phyloP scores from a whole-genome alignment of 202 grass and related monocot species.

The Musa balbisiana region DNA sequence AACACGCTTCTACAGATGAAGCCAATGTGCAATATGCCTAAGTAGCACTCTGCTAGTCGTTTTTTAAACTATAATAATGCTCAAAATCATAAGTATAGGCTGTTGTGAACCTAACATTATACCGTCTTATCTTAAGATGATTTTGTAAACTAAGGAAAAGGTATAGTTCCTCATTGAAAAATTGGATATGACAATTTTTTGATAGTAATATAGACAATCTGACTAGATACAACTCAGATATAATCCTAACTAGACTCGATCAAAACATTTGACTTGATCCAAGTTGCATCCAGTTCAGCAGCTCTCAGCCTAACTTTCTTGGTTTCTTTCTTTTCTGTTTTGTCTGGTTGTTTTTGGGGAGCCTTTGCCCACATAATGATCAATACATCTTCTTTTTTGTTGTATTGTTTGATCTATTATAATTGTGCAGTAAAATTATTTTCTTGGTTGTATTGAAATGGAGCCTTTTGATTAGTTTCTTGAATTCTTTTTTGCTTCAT shows the following conservation, averaged over 20 bases:
- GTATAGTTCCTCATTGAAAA: no score
- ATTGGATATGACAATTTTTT: neutral
- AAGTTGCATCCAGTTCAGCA: neutral
- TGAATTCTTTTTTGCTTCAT: neutral
- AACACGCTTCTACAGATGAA: neutral
- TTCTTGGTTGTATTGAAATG: neutral
- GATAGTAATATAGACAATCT: neutral
- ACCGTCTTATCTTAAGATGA: no score
- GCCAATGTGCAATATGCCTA: neutral
- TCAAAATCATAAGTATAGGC: neutral
- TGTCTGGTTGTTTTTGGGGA: neutral
- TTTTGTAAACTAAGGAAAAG: no score
- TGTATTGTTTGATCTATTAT: neutral
- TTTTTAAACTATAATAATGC: neutral
- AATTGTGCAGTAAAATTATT: neutral
- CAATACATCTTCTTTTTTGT: neutral
- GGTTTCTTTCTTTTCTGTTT: neutral
- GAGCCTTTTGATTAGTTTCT: neutral
- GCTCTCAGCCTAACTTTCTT: no score
- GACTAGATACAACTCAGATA: neutral
- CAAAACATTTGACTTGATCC: neutral
- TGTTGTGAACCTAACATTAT: neutral
- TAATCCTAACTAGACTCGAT: neutral
- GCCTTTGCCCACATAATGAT: neutral
- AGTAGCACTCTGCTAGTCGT: neutral